phyloP scores from a whole-genome alignment of 495 filamentous ascomycete species.

The Cryomyces minteri region DNA sequence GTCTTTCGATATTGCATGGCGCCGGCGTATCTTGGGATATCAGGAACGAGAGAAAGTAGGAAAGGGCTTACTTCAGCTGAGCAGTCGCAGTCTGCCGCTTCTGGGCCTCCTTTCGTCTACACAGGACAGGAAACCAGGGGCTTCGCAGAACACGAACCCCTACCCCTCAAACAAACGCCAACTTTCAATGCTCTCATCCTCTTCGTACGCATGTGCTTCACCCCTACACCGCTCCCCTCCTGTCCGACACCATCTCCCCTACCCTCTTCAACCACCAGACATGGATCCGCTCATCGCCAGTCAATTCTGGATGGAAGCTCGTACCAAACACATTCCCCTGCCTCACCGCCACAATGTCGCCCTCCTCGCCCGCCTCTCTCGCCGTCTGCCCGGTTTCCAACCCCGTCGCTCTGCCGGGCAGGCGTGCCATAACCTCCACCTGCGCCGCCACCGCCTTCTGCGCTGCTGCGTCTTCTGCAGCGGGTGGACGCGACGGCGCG shows the following conservation, averaged over 20 bases:
- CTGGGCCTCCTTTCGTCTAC: too few species aligned
- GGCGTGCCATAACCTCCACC: slow-evolving; percentile 40
- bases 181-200: not conserved
- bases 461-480: slow-evolving; percentile 1
- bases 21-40: too few species aligned
- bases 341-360: slow-evolving; percentile 74
- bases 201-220: not conserved
- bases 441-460: slow-evolving; percentile 10
- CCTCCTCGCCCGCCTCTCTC: slow-evolving; percentile 34
- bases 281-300: slow-evolving; percentile 76
- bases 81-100: too few species aligned
- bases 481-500: slow-evolving; percentile 34
- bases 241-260: not conserved
- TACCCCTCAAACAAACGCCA: too few species aligned
- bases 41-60: too few species aligned
- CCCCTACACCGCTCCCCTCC: not conserved
- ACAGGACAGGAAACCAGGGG: too few species aligned
- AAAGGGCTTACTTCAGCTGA: too few species aligned
- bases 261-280: slow-evolving; percentile 83
- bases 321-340: slow-evolving; percentile 94
- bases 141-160: too few species aligned
- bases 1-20: too few species aligned
- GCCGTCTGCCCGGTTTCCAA: slow-evolving; percentile 21
- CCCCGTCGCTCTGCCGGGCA: slow-evolving; percentile 26
- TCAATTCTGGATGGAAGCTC: slow-evolving; percentile 93